A percentile compares a stretch with the other conserved stretches of the same genome.
phyloP scores from a whole-genome alignment of 1,284 basidiomycete genomes.

The Filobasidium uniguttulatum region DNA sequence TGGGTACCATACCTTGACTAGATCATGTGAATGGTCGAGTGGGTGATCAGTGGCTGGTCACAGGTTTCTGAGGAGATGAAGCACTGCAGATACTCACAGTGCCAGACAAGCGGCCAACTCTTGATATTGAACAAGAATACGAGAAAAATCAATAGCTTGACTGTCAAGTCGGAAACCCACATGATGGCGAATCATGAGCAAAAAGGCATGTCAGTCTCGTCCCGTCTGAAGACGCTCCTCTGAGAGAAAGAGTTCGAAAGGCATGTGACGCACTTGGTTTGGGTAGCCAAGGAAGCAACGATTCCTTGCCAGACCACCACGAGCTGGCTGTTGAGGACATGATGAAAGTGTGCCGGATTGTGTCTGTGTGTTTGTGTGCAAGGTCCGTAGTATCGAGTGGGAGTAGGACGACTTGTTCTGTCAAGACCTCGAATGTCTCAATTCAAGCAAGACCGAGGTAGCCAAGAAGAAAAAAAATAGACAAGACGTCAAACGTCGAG shows the following conservation, averaged over 20 bases:
- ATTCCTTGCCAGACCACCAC: constrained; percentile 1
- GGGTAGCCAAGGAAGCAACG: not conserved
- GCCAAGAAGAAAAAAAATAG: too few relatives aligned
- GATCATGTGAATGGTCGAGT: not conserved
- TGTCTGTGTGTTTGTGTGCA: too few relatives aligned
- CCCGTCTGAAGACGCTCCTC: too few relatives aligned
- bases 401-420: too few relatives aligned
- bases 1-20: constrained; percentile 13
- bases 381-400: too few relatives aligned
- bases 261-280: not conserved
- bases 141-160: constrained; percentile 30
- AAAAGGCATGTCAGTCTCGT: not conserved
- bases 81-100: constrained; percentile 22
- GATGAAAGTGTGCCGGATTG: not conserved
- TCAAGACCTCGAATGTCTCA: too few relatives aligned
- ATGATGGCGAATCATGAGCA: not conserved
- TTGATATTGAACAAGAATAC: constrained; percentile 28
- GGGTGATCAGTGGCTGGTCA: not conserved
- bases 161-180: too few relatives aligned
- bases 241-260: not conserved
- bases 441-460: too few relatives aligned
- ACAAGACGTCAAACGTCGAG: too few relatives aligned
- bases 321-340: not conserved
- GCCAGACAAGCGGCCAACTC: constrained; percentile 35
- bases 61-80: not conserved